These are phyloP conservation scores for Alternaria panax DNA, from an alignment of 2,329 filamentous ascomycete species.

Conservation along the genomic window DNA sequence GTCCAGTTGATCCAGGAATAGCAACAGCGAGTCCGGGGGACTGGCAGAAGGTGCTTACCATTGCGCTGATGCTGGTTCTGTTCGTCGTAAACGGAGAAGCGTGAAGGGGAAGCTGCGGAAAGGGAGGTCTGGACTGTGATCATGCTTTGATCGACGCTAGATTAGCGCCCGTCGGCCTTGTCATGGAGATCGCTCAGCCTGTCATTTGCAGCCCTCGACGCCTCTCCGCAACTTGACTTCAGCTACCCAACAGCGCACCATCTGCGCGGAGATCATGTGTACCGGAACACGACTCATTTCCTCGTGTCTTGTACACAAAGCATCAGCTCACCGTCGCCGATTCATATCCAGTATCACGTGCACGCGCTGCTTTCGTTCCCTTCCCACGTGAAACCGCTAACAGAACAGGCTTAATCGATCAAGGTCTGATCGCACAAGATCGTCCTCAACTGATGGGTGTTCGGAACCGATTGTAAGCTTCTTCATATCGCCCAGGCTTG, in stretches of 20 bases:
- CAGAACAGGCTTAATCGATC: background rate
- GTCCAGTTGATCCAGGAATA: conserved; percentile 12
- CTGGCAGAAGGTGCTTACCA: background rate
- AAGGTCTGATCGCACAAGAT: background rate
- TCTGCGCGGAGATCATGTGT: background rate
- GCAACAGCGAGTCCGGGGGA: background rate
- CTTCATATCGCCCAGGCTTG: too few relatives aligned
- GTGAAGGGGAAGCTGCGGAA: background rate
- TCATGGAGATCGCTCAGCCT: conserved; percentile 5
- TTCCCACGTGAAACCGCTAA: background rate
- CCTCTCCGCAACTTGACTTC: conserved; percentile 3
- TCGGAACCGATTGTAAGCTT: background rate
- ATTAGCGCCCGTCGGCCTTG: conserved; percentile 3
- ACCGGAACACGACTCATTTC: background rate
- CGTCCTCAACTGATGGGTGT: too few relatives aligned
- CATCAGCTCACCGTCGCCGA: background rate
- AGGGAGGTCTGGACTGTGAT: conserved; percentile 13
- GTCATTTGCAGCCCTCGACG: conserved; percentile 3
- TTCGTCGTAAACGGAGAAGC: background rate
- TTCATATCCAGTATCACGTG: background rate
- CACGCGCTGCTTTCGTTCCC: background rate
- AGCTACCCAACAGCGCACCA: background rate
- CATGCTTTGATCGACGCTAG: conserved; percentile 7
- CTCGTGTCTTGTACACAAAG: background rate
- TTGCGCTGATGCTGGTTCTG: background rate